Evolutionary conservation across 2,329 filamentous ascomycete species (phyloP).

Genomic region (Trematosphaeria pertusa): DNA sequence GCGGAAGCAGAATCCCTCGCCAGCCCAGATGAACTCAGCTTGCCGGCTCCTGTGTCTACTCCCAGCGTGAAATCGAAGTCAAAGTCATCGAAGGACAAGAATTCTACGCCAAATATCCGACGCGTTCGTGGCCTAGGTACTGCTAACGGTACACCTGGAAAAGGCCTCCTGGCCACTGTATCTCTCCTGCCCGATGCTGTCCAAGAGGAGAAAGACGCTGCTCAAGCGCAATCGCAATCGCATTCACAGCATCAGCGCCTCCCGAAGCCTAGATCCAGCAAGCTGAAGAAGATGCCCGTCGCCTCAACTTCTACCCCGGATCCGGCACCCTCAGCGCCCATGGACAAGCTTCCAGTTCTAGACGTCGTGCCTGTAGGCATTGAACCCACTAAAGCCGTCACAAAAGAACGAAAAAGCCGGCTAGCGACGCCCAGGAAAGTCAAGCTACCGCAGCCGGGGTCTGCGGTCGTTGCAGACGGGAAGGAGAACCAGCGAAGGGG

Average conservation of each 20-base stretch:
- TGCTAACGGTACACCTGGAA: constrained; percentile 48
- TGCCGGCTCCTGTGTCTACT: constrained; percentile 21
- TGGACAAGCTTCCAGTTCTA: constrained; percentile 25
- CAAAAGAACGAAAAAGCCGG: constrained; percentile 38
- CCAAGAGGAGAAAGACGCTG: constrained; percentile 30
- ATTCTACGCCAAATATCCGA: constrained; percentile 41
- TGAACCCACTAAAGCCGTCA: constrained; percentile 11
- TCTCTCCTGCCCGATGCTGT: constrained; percentile 38
- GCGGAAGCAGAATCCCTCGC: constrained; percentile 41
- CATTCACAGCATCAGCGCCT: constrained; percentile 18
- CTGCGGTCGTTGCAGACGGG: constrained; percentile 20
- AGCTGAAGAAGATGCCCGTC: constrained; percentile 31
- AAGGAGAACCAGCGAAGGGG: constrained; percentile 32
- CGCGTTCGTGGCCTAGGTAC: constrained; percentile 42
- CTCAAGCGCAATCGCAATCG: constrained; percentile 7
- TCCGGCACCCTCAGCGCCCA: constrained; percentile 6
- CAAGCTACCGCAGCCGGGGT: constrained; percentile 33
- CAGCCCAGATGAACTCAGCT: constrained; percentile 41
- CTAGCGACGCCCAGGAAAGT: constrained; percentile 45
- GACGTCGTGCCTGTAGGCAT: constrained; percentile 32
- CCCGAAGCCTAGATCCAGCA: constrained; percentile 26
- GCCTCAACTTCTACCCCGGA: constrained; percentile 17
- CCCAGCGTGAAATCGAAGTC: constrained; percentile 29
- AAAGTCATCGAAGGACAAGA: constrained; percentile 31
- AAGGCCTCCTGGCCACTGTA: constrained; percentile 39